These are phyloP conservation scores for Aureobasidium vineae DNA, from an alignment of 2,329 filamentous ascomycete species.

Conservation along the genomic window DNA sequence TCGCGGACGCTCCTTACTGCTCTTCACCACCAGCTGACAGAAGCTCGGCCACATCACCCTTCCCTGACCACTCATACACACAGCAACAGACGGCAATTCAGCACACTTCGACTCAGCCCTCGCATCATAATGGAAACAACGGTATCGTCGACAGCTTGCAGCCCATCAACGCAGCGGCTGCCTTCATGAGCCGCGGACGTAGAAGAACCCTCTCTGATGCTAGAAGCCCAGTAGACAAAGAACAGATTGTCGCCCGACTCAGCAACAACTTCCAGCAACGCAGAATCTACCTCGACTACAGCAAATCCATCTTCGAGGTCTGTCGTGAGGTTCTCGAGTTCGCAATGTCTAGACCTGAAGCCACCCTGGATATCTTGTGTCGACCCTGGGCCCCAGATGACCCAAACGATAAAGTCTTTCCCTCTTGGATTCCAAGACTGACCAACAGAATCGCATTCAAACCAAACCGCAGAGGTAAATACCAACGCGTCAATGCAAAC, in stretches of 20 bases:
- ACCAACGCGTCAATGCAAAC: slow-evolving; percentile 26
- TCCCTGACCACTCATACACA: not conserved
- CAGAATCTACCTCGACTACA: slow-evolving; percentile 26
- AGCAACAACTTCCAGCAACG: not conserved
- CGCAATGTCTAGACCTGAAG: slow-evolving; percentile 4
- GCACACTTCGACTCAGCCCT: not conserved
- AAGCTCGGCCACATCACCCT: not conserved
- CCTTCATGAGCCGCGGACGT: not conserved
- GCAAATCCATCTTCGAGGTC: slow-evolving; percentile 25
- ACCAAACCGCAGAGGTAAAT: not conserved
- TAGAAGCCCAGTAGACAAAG: not conserved
- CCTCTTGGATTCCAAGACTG: slow-evolving; percentile 24
- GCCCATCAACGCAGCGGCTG: not conserved
- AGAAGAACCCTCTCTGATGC: slow-evolving; percentile 5
- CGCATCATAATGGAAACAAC: not conserved
- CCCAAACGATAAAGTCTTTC: not conserved
- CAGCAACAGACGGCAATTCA: not conserved
- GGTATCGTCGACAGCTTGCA: not conserved
- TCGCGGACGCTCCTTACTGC: not conserved
- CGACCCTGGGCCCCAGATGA: slow-evolving; percentile 24
- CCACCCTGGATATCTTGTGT: slow-evolving; percentile 24
- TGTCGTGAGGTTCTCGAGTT: slow-evolving; percentile 26
- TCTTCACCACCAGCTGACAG: not conserved
- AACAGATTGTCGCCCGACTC: not conserved
- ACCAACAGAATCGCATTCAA: slow-evolving; percentile 13